These are phyloP conservation scores for Penicillium cataractarum DNA, from an alignment of 495 filamentous ascomycete species.

Conservation along the genomic window DNA sequence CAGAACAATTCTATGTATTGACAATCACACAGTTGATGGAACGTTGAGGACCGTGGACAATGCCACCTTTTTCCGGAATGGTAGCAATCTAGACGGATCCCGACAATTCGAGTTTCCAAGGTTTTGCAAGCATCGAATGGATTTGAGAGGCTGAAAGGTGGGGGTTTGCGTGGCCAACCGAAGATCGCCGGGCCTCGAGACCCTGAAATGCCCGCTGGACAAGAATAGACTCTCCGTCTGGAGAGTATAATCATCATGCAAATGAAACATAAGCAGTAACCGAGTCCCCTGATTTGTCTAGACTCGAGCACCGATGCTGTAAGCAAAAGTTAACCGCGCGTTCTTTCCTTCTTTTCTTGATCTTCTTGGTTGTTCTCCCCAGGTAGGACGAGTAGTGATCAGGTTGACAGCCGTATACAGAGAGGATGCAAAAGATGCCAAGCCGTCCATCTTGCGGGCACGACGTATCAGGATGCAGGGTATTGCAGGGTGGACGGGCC, in stretches of 20 bases:
- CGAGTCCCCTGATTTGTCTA: background rate
- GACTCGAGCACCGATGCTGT: background rate
- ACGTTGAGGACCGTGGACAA: conserved; percentile 9
- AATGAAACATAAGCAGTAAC: conserved; percentile 11
- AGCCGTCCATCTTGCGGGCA: background rate
- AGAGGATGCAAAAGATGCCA: conserved; percentile 9
- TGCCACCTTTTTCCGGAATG: conserved; percentile 16
- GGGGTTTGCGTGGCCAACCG: conserved; percentile 19
- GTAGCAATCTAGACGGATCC: conserved; percentile 14
- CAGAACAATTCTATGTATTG: background rate
- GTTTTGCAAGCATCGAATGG: conserved; percentile 13
- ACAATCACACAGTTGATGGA: conserved; percentile 1
- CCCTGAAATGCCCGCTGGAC: conserved; percentile 12
- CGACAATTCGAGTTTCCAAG: conserved; percentile 8
- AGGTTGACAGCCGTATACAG: conserved; percentile 3
- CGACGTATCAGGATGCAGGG: conserved; percentile 21
- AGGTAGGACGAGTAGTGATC: background rate
- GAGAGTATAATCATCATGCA: conserved; percentile 11
- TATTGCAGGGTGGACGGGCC: conserved; percentile 8
- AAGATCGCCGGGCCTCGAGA: conserved; percentile 17
- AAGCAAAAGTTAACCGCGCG: background rate
- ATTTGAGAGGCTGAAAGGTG: conserved; percentile 24
- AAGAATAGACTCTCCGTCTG: background rate
- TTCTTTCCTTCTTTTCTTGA: background rate
- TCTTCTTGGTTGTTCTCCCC: background rate